Evolutionary conservation across 1,284 basidiomycete genomes (phyloP), one percentile per base, ranked within the genome.

Genomic region (Ustilago esculenta): DNA sequence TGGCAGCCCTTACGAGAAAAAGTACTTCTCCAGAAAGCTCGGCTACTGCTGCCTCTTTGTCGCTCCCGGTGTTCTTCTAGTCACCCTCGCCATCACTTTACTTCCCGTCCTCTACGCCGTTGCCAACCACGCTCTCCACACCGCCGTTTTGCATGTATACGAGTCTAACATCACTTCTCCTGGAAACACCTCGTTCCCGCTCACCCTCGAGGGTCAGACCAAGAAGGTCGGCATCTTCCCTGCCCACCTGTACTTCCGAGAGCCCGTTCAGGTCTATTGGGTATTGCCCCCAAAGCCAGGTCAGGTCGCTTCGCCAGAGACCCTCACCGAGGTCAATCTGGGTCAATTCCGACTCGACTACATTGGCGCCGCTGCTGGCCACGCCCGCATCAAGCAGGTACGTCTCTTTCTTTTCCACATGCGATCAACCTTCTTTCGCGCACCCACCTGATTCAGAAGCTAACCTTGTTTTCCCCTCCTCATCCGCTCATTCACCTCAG

Each of bases 191-290:
- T 70, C 71, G 18, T 83, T 83, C 67, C 65, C 76, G 12, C 67
- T 83, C 43, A 75, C 80, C 5, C 72, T 83, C 47, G 68, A 79
- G 34, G 82, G 81, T 55, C 77, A 79, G 45, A 75, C 73, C 36
- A 76, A 74, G 59, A 83, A 83, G 63, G 74, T 77, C 42, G 82
- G 82, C 50, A 78, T 83, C 35, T 83, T 83, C 72, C 82, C 82
- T 9, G 82, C 82, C 29, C 76, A 79, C 27, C 51, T 83, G 29
- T 76, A 72, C 63, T 83, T 83, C 55, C 68, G 79, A 5, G 68
- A 77, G 34, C 82, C 82, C 9, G 75, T 82, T 14, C 51, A 77
- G 40, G 77, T 82, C 30, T 75, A 68, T 52, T 83, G 82, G 82
- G 78, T 73, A 33, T 66, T 77, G 1, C 78, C 81, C 2, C 76